phyloP scores from a whole-genome alignment of 768 basidiomycete genomes.

The Gloeostereum incarnatum region DNA sequence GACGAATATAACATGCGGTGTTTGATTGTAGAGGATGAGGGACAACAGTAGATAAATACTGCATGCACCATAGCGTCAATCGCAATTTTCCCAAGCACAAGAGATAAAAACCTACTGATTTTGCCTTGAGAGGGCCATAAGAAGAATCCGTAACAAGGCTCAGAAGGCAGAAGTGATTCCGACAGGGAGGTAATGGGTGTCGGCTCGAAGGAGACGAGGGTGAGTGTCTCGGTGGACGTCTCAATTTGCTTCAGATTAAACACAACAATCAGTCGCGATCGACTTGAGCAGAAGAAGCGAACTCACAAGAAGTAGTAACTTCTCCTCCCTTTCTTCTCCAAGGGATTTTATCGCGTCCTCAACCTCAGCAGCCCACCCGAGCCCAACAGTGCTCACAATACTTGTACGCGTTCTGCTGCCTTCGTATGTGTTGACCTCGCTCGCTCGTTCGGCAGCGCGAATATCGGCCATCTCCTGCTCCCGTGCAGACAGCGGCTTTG shows the following conservation, averaged over 20 bases:
- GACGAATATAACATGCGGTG: constrained; percentile 87
- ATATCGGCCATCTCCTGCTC: constrained; percentile 80
- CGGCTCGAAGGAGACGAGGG: constrained; percentile 30
- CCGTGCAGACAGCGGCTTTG: constrained; percentile 72
- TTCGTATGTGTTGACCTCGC: constrained; percentile 38
- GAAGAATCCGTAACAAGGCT: constrained; percentile 64
- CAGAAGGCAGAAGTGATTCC: constrained; percentile 38
- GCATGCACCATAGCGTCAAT: constrained; percentile 1
- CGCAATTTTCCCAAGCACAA: not conserved
- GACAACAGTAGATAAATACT: constrained; percentile 94
- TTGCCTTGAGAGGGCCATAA: constrained; percentile 55
- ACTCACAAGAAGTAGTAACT: constrained; percentile 48
- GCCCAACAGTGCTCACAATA: constrained; percentile 53
- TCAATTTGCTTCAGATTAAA: constrained; percentile 40
- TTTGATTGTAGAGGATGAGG: constrained; percentile 70
- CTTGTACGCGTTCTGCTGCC: constrained; percentile 47
- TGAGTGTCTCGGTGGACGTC: constrained; percentile 47
- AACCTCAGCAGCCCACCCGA: constrained; percentile 60
- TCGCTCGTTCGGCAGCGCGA: constrained; percentile 63
- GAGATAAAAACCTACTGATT: constrained; percentile 36
- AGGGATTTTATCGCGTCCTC: constrained; percentile 57
- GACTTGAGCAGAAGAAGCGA: constrained; percentile 30
- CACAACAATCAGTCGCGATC: not conserved
- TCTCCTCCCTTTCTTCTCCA: constrained; percentile 25
- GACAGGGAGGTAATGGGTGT: constrained; percentile 34